Evolutionary conservation across 495 filamentous ascomycete genomes (phyloP), one percentile per base, ranked within the genome.

Genomic region (Neurospora tetrasperma): DNA sequence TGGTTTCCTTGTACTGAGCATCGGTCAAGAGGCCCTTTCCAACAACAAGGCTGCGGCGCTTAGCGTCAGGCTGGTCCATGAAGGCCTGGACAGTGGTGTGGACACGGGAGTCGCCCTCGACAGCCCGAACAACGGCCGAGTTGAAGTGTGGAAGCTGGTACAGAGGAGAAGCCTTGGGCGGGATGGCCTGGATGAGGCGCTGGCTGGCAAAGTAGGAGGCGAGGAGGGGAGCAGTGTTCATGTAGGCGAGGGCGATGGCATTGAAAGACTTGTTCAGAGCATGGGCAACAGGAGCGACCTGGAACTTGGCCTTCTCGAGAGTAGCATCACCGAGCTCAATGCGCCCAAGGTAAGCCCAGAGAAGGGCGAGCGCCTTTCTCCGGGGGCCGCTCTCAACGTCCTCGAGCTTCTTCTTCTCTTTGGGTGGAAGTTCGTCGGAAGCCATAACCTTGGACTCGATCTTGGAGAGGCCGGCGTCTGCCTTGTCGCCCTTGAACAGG

Each of bases 291-390:
- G 96, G 92, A 48, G 92, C 94, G 73, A 93, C 90, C 80, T 96
- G 91, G 77, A 85, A 85, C 86, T 88, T 90, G 85, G 91, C 92
- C 81, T 89, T 89, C 72, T 96, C 88, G 48, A 97, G 85, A 35
- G 84, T 84, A 39, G 85, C 75, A 78, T 95, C 94, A 71, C 91
- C 89, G 8, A 89, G 82, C 73, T 96, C 92, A 41, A 97, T 83
- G 46, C 96, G 90, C 62, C 92, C 93, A 41, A 98, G 88, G 79
- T 98, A 98, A 62, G 94, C 95, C 96, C 96, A 99, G 18, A 98
- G 84, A 70, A 99, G 86, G 42, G 90, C 92, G 39, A 98, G 84
- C n/a, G 91, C 90, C 85, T 97, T 97, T 75, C 96, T 86, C 66
- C 92, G 88, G 54, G 88, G 86, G 4, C 90, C 88, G 71, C 87